Evolutionary conservation across 1,284 basidiomycete species (phyloP).

Genomic region (Spongispora temasekensis): DNA sequence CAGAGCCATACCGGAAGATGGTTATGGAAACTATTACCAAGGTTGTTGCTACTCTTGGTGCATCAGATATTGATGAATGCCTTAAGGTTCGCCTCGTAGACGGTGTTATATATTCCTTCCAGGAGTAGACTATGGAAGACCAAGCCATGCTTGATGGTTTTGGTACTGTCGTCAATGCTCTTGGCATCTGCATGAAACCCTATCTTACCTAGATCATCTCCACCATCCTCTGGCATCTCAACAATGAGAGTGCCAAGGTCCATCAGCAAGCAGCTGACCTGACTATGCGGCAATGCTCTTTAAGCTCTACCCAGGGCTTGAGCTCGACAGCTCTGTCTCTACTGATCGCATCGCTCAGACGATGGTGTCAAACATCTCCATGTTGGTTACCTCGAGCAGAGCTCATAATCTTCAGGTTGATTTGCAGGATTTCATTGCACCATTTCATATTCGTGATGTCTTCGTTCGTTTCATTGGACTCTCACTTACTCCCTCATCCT

Average conservation of each 20-base stretch:
- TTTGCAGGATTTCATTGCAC: too few species aligned
- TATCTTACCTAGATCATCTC: conserved; percentile 99
- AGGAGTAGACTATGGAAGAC: conserved; percentile 98
- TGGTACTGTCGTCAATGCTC: conserved; percentile 94
- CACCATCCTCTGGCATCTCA: conserved; percentile 98
- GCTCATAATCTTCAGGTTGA: too few species aligned
- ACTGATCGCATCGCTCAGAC: too few species aligned
- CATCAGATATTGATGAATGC: conserved; percentile 95
- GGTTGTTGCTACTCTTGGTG: conserved; percentile 89
- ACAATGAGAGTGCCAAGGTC: conserved; percentile 99
- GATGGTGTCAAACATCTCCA: too few species aligned
- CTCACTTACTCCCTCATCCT: too few species aligned
- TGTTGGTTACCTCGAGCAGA: too few species aligned
- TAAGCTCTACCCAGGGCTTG: too few species aligned
- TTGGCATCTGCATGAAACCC: conserved; percentile 97
- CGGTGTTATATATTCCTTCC: conserved; percentile 99
- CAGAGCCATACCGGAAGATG: conserved; percentile 99
- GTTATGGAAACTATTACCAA: conserved; percentile 99
- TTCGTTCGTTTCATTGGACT: too few species aligned
- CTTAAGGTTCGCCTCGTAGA: conserved; percentile 94
- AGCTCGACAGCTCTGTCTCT: too few species aligned
- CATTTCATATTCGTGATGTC: too few species aligned
- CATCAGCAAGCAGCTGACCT: conserved; percentile 98
- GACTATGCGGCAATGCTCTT: conserved; percentile 70
- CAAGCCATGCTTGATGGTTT: conserved; percentile 99